phyloP scores from a whole-genome alignment of 371 early-diverging fungal genomes.

The Mucor plumbeus region DNA sequence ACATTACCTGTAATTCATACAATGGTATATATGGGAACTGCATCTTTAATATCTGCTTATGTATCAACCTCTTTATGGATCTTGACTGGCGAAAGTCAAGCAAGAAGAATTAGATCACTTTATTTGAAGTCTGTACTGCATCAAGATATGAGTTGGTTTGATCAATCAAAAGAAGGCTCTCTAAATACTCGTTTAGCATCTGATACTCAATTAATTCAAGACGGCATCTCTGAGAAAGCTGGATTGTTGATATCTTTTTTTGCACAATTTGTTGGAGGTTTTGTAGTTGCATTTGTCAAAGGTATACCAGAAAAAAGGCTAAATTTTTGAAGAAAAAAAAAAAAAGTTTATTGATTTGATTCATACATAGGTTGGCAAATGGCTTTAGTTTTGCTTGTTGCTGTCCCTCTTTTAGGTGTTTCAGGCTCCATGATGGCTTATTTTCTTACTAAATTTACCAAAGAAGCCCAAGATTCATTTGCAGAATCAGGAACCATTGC shows the following conservation, averaged over 20 bases:
- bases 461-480: constrained; percentile 40
- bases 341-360: neutral
- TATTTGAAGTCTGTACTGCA: constrained; percentile 76
- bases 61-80: constrained; percentile 44
- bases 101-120: constrained; percentile 40
- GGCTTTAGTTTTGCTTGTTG: constrained; percentile 66
- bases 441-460: constrained; percentile 57
- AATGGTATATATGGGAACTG: constrained; percentile 45
- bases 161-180: constrained; percentile 66
- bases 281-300: constrained; percentile 66
- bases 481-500: constrained; percentile 50
- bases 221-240: constrained; percentile 86
- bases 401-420: constrained; percentile 62
- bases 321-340: too few species aligned
- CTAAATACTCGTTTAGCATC: constrained; percentile 72
- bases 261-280: constrained; percentile 33
- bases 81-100: constrained; percentile 38
- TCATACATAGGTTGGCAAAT: neutral
- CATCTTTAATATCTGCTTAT: constrained; percentile 34
- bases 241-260: constrained; percentile 69
- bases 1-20: constrained; percentile 33
- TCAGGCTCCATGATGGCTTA: constrained; percentile 67
- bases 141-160: constrained; percentile 91
- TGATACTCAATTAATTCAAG: constrained; percentile 79
- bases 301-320: neutral